Evolutionary conservation across 345 rosid genomes (phyloP), one percentile per base, ranked within the genome.

Genomic region (Eucalyptus marginata): DNA sequence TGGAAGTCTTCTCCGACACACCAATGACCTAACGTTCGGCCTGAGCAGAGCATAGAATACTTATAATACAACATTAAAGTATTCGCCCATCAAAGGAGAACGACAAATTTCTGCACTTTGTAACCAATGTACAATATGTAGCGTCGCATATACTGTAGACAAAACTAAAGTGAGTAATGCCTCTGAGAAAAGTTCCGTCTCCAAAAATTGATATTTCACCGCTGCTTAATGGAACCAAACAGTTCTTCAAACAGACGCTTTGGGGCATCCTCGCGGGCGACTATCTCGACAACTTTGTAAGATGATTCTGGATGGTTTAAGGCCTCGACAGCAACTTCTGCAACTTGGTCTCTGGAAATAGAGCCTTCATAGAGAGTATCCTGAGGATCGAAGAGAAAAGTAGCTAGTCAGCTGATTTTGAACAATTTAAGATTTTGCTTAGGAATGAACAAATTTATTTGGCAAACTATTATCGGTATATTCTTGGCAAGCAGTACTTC

Each of bases 241-340:
- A 97, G 98, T 66, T 95, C 98, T 87, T 93, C 88, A 81, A 92
- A 94, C 3, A 95, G 90, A 31, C 92, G 94, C 89, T 95, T 92
- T 8, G 94, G 98, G 89, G 97, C 97, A 56, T 95, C 96, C 8
- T 90, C 43, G 5, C 96, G 96, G 71, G 99, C 94, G 43, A 96
- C 93, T 17, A 95, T 95, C 95, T 97, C 99, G 51, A 96, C 96
- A 56, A 96, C 97, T 92, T 96, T 95, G 94, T 91, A 97, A 49
- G 92, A 91, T 79, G 98, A 92, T 93, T 96, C 97, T 1, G 95
- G 96, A 68, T 89, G 90, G 56, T 90, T 83, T 87, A 97, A 88
- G 84, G 99, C 96, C 93, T 96, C 96, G 27, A 96, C 96, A 27
- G 99, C 95, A 89, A 95, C 97, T 92, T 96, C 97, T 5, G 98